These are phyloP conservation scores for Heterobasidion parviporum DNA, from an alignment of 1,284 basidiomycete species.

Conservation along the genomic window DNA sequence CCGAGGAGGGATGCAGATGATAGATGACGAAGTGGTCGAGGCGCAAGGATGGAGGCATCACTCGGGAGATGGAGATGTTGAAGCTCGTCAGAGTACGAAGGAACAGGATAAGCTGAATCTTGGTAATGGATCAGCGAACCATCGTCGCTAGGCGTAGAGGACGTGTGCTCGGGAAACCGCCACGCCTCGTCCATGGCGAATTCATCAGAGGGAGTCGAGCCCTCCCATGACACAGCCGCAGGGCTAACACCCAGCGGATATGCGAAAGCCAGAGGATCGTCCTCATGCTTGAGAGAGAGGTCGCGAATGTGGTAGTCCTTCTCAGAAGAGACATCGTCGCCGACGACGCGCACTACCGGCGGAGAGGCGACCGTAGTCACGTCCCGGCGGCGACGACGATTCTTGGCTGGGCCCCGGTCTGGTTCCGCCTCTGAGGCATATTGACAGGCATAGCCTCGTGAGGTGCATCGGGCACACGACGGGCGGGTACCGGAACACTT, in stretches of 20 bases:
- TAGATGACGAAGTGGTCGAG: neutral
- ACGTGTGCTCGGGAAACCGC: slow-evolving; percentile 3
- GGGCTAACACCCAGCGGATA: slow-evolving; percentile 5
- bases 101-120: neutral
- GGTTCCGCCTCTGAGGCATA: slow-evolving; percentile 23
- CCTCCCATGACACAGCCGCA: slow-evolving; percentile 8
- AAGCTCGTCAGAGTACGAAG: neutral
- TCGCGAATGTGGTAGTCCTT: neutral
- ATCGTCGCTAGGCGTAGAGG: neutral
- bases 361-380: neutral
- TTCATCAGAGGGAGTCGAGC: slow-evolving; percentile 11
- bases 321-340: neutral
- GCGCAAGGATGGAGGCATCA: neutral
- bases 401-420: neutral
- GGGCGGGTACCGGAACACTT: slow-evolving; percentile 36
- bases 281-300: slow-evolving; percentile 7
- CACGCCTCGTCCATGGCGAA: slow-evolving; percentile 10
- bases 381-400: slow-evolving; percentile 7
- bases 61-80: neutral
- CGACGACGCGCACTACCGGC: neutral
- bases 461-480: slow-evolving; percentile 28
- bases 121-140: neutral
- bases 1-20: neutral
- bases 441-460: slow-evolving; percentile 30
- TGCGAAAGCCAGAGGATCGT: neutral